These are phyloP conservation scores for Harringtonia aguacate DNA, from an alignment of 2,329 filamentous ascomycete species.

Conservation along the genomic window DNA sequence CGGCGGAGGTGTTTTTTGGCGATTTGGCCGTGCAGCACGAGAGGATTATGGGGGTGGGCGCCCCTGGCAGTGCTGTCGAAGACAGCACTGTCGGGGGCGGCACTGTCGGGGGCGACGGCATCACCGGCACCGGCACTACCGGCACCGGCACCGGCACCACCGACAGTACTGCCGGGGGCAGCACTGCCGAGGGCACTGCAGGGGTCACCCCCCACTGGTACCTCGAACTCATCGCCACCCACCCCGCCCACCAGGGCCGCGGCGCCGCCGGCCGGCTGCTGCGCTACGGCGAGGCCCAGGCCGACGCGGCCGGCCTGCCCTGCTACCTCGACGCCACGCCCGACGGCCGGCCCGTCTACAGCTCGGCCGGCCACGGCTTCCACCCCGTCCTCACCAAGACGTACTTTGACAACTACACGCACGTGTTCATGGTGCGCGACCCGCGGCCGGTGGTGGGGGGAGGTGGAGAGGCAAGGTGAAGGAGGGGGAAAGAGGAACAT, in stretches of 20 bases:
- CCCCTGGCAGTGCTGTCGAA: too few species aligned
- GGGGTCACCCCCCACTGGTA: slow-evolving; percentile 29
- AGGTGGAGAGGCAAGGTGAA: not conserved
- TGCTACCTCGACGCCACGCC: slow-evolving; percentile 41
- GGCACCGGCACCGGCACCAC: too few species aligned
- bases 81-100: too few species aligned
- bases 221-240: slow-evolving; percentile 35
- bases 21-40: slow-evolving; percentile 23
- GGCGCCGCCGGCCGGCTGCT: slow-evolving; percentile 33
- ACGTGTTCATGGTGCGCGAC: slow-evolving; percentile 24
- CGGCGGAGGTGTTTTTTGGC: slow-evolving; percentile 30
- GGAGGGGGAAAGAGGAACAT: not conserved
- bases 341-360: slow-evolving; percentile 34
- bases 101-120: too few species aligned
- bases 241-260: slow-evolving; percentile 29
- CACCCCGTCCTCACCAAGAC: slow-evolving; percentile 22
- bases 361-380: slow-evolving; percentile 32
- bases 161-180: too few species aligned
- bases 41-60: slow-evolving; percentile 27
- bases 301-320: slow-evolving; percentile 30
- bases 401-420: slow-evolving; percentile 22
- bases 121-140: too few species aligned
- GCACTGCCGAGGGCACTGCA: too few species aligned
- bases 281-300: slow-evolving; percentile 33
- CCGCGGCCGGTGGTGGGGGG: not conserved